Base-by-base conservation (phyloP, 1,139 yeast genomes). In the Yamadazyma aaseri region DNA sequence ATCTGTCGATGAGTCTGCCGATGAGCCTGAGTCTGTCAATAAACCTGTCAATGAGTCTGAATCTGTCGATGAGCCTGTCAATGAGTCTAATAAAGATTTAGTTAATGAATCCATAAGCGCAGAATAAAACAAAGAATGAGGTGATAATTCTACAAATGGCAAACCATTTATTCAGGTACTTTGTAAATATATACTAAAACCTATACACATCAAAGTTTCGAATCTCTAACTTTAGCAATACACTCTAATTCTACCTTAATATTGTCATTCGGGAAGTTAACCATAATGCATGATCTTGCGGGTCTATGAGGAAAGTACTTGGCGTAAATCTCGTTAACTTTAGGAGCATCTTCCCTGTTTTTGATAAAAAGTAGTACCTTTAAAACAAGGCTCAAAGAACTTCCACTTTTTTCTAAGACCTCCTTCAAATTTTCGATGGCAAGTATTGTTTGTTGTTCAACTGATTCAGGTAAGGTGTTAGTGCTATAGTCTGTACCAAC, bases 201-300 rank as follows among this genome's bases (percentile, higher is more conserved):
- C n/a, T n/a, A n/a, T n/a, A n/a, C n/a, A n/a, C n/a, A n/a, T n/a
- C n/a, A n/a, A n/a, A 22, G n/a, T 12, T 22, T 22, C n/a, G n/a
- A 11, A n/a, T 22, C 25, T 22, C 25, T 22, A 17, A 29, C 28
- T 27, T 34, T 62, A 20, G 73, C 73, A 34, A 65, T 52, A 40
- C 62, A 54, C 44, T 71, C 76, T 26, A 71, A 41, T 47, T 71
- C 77, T 17, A 71, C 71, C 39, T 66, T 60, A 13, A 70, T 38
- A 6, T 50, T 42, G 6, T 55, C 50, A 45, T 68, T 61, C 25
- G 76, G 76, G 56, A 71, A 71, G 5, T 51, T 55, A 16, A 65
- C 73, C 24, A 71, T 61, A 27, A 74, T 63, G 47, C 79, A 73
- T 28, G 76, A 67, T 56, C 81, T 63, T 17, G 75, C 71, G 13